Base-by-base conservation (phyloP, 495 filamentous ascomycete species). In the Tuber brumale region DNA sequence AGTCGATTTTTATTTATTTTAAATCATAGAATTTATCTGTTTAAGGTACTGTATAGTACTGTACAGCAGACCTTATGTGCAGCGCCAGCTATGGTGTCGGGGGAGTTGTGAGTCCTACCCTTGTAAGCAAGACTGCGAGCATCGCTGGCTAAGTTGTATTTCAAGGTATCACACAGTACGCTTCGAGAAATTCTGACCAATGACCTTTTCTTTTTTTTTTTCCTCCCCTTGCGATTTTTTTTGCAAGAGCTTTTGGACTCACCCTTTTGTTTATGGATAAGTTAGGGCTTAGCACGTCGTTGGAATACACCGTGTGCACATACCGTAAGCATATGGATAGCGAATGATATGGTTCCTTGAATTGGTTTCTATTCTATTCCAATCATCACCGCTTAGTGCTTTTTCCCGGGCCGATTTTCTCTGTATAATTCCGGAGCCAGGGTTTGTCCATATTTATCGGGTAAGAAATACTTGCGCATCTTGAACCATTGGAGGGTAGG, bases 271-370 rank as follows among this genome's bases (percentile, higher is more conserved):
- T 61, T 72, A 27, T 41, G 39, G n/a, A 27, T n/a, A n/a, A n/a
- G n/a, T n/a, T 42, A 82, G 81, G 91, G 7, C 85, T 93, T 6
- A 87, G 90, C 0, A 93, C 91, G 4, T 88, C 89, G 74, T 83
- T 93, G 39, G 91, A 93, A n/a, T 82, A 93, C 91, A 1, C 85
- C 93, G 18, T 93, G 91, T 74, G 88, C n/a, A n/a, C n/a, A n/a
- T n/a, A n/a, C n/a, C 92, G 0, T 92, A 93, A 81, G 92, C 92
- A 2, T 93, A 92, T 78, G 91, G 91, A 35, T 92, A 93, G 81
- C 85, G 91, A 48, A 92, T 93, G 91, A 86, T 88, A 0, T 89
- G 86, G 73, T 89, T 93, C 74, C 85, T 93, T 12, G 89, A 87
- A 86, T 75, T 86, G 10, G 83, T 92, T 69, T 88, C 89, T 0